These are phyloP conservation scores for Aegilops tauschii DNA, from an alignment of 176 grass and related monocot species.

Conservation along the genomic window DNA sequence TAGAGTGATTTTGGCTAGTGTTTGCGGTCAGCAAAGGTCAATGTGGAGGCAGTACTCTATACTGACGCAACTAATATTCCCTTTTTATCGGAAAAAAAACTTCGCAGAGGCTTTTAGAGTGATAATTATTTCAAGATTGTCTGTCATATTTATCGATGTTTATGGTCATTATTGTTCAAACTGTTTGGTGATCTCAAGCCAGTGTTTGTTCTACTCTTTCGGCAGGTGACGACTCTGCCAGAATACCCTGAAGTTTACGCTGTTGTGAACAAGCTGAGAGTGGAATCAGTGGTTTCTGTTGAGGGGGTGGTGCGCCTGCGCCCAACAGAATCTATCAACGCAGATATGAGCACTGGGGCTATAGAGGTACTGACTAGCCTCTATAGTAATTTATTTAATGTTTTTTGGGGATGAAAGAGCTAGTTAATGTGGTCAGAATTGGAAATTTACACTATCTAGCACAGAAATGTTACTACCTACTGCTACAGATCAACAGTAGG, in stretches of 20 bases:
- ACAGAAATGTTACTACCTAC: not conserved
- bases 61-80: not conserved
- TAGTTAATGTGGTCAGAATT: slow-evolving; percentile 8
- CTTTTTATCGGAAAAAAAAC: not conserved
- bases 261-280: slow-evolving; percentile 70
- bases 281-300: slow-evolving; percentile 83
- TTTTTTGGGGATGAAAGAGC: not conserved
- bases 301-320: slow-evolving; percentile 65
- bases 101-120: not conserved
- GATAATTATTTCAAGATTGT: not conserved
- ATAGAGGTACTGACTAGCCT: slow-evolving; percentile 59
- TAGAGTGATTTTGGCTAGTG: not conserved
- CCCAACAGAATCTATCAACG: slow-evolving; percentile 68
- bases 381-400: not conserved
- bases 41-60: not conserved
- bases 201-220: not conserved
- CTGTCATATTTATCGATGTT: not conserved
- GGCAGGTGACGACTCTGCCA: slow-evolving; percentile 76
- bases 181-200: not conserved
- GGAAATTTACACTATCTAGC: not conserved
- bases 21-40: not conserved
- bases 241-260: slow-evolving; percentile 68
- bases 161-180: slow-evolving; percentile 3
- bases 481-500: not conserved
- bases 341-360: slow-evolving; percentile 88